phyloP scores from a whole-genome alignment of 257 asterid species.

The Nicotiana attenuata region DNA sequence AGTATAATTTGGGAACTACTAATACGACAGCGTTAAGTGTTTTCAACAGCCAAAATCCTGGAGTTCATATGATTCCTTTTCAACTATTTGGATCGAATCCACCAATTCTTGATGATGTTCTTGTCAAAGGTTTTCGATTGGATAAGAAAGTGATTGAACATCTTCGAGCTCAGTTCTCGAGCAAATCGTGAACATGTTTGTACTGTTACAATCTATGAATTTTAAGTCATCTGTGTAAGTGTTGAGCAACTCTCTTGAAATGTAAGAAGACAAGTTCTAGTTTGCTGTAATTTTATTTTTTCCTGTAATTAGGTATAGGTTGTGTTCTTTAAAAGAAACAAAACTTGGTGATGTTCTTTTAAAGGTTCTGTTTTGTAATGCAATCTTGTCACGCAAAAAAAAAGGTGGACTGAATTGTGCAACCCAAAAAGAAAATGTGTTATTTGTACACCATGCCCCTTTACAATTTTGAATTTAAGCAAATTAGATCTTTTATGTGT shows the following conservation, averaged over 20 bases:
- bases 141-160: conserved; percentile 3
- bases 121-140: conserved; percentile 9
- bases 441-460: too few species aligned
- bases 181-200: too few species aligned
- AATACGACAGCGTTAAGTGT: neutral
- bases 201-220: too few species aligned
- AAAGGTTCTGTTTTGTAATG: neutral
- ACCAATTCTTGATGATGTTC: conserved; percentile 11
- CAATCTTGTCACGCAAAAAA: neutral
- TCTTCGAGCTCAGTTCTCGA: conserved; percentile 11
- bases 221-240: neutral
- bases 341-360: too few species aligned
- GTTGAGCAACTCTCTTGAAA: neutral
- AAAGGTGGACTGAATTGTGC: neutral
- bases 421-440: neutral
- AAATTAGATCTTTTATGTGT: too few species aligned
- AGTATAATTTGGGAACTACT: conserved; percentile 4
- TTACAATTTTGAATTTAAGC: too few species aligned
- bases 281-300: neutral
- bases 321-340: too few species aligned
- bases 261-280: neutral
- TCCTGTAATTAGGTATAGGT: neutral
- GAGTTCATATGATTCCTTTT: neutral
- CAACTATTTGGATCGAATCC: conserved; percentile 5
- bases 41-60: conserved; percentile 17